Base-by-base conservation (phyloP, 208 protist genomes). In the Acanthamoeba sp. region DNA sequence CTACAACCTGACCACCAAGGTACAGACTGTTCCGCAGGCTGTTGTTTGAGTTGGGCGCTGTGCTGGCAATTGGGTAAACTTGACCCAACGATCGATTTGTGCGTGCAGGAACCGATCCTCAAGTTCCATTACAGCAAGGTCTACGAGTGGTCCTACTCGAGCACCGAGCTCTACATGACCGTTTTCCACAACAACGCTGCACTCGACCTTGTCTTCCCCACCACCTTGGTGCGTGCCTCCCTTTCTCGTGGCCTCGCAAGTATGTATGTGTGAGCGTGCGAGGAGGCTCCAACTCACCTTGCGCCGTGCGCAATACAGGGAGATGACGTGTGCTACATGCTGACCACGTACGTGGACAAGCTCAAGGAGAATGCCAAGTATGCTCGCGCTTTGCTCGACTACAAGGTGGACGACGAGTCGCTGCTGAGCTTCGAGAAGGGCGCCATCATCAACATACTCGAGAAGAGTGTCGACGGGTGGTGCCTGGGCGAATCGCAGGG, bases 391-490 rank as follows among this genome's bases (percentile, higher is more conserved):
- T 29, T 91, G 40, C 84, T 50, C 32, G 84, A 91, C 55, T 91
- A 91, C 40, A 55, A 91, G 84, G 84, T 91, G n/a, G 84, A 91
- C 36, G 84, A 91, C 40, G 84, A 91, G 40, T 36, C 29, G 52
- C 84, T 91, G 6, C 24, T 91, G 50, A 91, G 84, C 45, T 91
- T 91, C 55, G 84, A 91, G 36, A 91, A 91, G 40, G 84, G 40
- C 34, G 42, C 16, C 55, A 91, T 91, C 45, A 69, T 91, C 84
- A 91, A 29, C 40, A 38, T 91, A 3, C 0, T 42, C 12, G 84
- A 91, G 52, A 12, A 27, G 0, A 32, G 40, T 27, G 48, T 40
- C 14, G 84, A 91, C 40, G 84, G 84, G 4, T 91, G 84, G 84
- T 91, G 62, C 62, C 55, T 59, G 5, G 84, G 84, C 22, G 84